These are phyloP conservation scores for Eragrostis tef DNA, from an alignment of 202 grass and related monocot species.

Conservation along the genomic window DNA sequence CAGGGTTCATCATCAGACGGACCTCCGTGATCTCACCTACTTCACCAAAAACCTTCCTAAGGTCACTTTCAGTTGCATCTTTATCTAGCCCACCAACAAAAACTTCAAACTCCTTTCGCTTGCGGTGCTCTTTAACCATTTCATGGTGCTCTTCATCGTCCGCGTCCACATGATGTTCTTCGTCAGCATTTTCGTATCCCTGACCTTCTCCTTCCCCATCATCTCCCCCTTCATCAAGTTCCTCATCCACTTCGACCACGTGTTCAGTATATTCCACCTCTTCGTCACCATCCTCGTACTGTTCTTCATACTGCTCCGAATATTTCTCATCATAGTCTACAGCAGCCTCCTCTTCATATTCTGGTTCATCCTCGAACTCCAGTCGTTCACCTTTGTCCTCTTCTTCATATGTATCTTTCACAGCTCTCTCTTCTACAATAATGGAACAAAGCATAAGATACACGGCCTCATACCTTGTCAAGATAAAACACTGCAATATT, in stretches of 20 bases:
- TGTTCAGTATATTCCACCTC: constrained; percentile 73
- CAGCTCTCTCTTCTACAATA: constrained; percentile 51
- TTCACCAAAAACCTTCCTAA: constrained; percentile 83
- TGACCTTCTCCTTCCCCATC: constrained; percentile 67
- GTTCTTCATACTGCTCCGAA: constrained; percentile 62
- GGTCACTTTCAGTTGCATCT: constrained; percentile 80
- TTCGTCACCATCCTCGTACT: constrained; percentile 65
- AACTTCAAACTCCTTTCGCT: constrained; percentile 89
- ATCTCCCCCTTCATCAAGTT: constrained; percentile 57
- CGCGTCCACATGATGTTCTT: constrained; percentile 61
- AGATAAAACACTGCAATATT: background rate
- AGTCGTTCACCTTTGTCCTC: constrained; percentile 68
- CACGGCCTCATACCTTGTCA: background rate
- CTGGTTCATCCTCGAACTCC: constrained; percentile 73
- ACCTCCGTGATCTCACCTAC: constrained; percentile 84
- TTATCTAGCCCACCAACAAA: constrained; percentile 96
- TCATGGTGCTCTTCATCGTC: constrained; percentile 74
- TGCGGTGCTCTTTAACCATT: constrained; percentile 71
- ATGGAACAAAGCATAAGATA: constrained; percentile 3
- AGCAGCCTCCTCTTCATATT: constrained; percentile 78
- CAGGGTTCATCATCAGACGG: constrained; percentile 83
- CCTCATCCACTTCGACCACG: constrained; percentile 67
- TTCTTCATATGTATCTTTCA: constrained; percentile 62
- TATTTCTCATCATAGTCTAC: constrained; percentile 78
- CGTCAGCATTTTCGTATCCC: constrained; percentile 63